A percentile compares a stretch with the other conserved stretches of the same genome.
Evolutionary conservation across 306 rosid genomes (phyloP).

Genomic region (Carpinus viminea): DNA sequence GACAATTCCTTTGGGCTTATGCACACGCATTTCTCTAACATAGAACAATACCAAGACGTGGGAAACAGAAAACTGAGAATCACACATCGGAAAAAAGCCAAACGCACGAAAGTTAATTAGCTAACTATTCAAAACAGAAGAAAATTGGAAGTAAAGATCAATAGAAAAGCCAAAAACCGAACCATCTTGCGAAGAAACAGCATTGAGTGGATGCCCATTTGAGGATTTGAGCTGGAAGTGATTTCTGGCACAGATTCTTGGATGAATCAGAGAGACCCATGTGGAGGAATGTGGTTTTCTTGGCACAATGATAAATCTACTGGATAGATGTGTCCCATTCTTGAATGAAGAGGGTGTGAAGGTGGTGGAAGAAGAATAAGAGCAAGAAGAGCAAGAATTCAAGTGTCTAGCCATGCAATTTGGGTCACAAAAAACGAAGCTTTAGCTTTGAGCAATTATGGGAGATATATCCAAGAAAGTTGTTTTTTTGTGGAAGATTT

Average conservation of each 20-base stretch:
- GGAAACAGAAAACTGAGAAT: not conserved
- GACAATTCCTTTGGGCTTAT: not conserved
- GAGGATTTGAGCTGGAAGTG: slow-evolving; percentile 73
- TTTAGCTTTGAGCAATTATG: slow-evolving; percentile 17
- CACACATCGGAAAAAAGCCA: not conserved
- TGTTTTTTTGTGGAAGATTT: not conserved
- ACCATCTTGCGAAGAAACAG: slow-evolving; percentile 72
- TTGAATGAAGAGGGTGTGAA: slow-evolving; percentile 39
- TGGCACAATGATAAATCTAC: slow-evolving; percentile 34
- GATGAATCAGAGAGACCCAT: slow-evolving; percentile 45
- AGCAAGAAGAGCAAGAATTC: slow-evolving; percentile 43
- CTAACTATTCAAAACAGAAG: not conserved
- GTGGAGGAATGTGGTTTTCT: slow-evolving; percentile 29
- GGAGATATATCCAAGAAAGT: slow-evolving; percentile 14
- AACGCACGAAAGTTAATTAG: not conserved
- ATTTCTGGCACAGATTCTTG: slow-evolving; percentile 33
- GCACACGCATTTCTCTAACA: not conserved
- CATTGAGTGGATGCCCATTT: slow-evolving; percentile 72
- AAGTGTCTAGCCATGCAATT: slow-evolving; percentile 61
- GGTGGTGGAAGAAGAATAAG: slow-evolving; percentile 51
- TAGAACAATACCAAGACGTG: not conserved
- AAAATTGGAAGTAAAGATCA: not conserved
- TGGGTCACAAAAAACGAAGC: slow-evolving; percentile 7
- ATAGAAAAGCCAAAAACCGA: slow-evolving; percentile 25
- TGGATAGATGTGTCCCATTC: slow-evolving; percentile 36